phyloP scores from a whole-genome alignment of 1,284 basidiomycete genomes.

The Phylloboletellus chloephorus region DNA sequence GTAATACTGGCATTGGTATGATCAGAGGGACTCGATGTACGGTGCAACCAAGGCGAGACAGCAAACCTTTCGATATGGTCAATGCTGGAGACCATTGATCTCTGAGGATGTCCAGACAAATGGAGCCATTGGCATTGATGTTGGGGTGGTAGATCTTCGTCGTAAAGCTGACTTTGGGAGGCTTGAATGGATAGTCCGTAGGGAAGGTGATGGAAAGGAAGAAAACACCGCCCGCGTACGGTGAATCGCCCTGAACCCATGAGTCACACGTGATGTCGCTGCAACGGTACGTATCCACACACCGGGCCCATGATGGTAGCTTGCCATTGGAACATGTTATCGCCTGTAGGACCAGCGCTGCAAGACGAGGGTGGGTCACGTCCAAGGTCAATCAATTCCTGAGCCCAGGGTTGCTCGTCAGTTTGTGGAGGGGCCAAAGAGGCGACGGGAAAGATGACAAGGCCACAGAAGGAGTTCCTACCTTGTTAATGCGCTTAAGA shows the following conservation, averaged over 20 bases:
- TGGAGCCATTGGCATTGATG: conserved; percentile 97
- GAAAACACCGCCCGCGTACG: conserved; percentile 94
- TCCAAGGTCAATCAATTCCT: conserved; percentile 97
- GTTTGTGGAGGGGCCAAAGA: conserved; percentile 16
- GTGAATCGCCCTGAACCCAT: conserved; percentile 74
- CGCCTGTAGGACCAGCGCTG: conserved; percentile 92
- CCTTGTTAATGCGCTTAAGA: conserved; percentile 99
- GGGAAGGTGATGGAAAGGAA: conserved; percentile 94
- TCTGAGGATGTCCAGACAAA: conserved; percentile 96
- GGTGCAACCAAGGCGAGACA: neutral
- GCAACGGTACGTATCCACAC: conserved; percentile 32
- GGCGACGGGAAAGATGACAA: conserved; percentile 2
- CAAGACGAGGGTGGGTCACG: conserved; percentile 97
- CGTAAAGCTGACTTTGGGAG: conserved; percentile 98
- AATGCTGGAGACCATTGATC: conserved; percentile 98
- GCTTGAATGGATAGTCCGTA: conserved; percentile 97
- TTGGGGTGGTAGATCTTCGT: conserved; percentile 98
- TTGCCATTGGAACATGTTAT: conserved; percentile 98
- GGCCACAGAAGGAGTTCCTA: conserved; percentile 34
- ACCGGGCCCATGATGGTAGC: conserved; percentile 98
- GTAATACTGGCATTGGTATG: conserved; percentile 57
- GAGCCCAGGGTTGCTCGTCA: conserved; percentile 11
- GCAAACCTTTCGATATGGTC: conserved; percentile 94
- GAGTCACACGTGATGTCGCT: conserved; percentile 4
- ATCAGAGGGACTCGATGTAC: neutral